Base-by-base conservation (phyloP, 805 yeast genomes). In the Cyberlindnera euphorbiae region DNA sequence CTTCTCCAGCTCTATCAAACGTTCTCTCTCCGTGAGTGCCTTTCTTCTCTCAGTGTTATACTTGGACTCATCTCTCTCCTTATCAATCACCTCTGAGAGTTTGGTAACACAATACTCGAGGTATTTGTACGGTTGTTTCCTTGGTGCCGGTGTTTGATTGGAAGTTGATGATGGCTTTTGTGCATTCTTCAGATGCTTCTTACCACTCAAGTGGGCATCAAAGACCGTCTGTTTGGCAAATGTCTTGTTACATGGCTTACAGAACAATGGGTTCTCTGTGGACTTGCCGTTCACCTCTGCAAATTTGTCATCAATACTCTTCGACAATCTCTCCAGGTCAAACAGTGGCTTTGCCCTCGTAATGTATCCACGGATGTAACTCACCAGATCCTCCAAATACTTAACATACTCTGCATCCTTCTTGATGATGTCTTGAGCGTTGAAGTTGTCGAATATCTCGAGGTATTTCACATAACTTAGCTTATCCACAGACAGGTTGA, bases 181-280 rank as follows among this genome's bases (percentile, higher is more conserved):
- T 12, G 31, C 35, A 46, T 75, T 75, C 46, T 77, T 80, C 38
- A 67, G 61, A 54, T 90, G 97, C 47, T 79, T 80, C 53, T 82
- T 84, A 1, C 96, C 95, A 1, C 50, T 41, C 17, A 86, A 57
- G 64, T 90, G 97, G 3, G 73, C 78, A 4, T 70, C 59, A 53
- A 66, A 88, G 0, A 84, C 93, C 0, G 87, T 60, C 18, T 62
- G 62, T 35, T 81, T 80, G 11, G 82, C 62, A 53, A 85, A 88
- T 14, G 50, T 38, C 50, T 75, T 82, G 19, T 72, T 66, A 54
- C 97, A 90, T 0, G 71, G 68, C 5, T 57, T 44, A 54, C 97
- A 90, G 46, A 57, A 82, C 1, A 73, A 40, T 17, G 58, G 59
- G 3, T 46, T 41, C 26, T 8, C n/a, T 6, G 7, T 12, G 9